phyloP scores from a whole-genome alignment of 2,329 filamentous ascomycete genomes.

The Diplodia intermedia region DNA sequence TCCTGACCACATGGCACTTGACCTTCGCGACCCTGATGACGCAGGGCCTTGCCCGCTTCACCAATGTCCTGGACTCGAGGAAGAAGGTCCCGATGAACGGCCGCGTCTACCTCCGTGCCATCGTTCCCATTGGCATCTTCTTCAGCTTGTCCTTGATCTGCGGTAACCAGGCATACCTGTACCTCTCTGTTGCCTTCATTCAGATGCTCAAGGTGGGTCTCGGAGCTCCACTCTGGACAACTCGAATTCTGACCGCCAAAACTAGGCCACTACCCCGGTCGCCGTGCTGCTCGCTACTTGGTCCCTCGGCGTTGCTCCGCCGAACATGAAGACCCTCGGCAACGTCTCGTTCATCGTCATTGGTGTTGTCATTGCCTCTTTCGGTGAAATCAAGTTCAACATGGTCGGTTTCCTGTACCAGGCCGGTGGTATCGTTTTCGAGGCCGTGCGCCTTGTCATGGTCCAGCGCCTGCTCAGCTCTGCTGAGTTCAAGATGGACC shows the following conservation, averaged over 20 bases:
- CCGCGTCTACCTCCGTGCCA: constrained; percentile 88
- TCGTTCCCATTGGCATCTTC: constrained; percentile 93
- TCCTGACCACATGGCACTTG: constrained; percentile 91
- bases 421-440: constrained; percentile 78
- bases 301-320: constrained; percentile 81
- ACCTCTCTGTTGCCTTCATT: constrained; percentile 94
- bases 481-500: constrained; percentile 90
- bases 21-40: constrained; percentile 93
- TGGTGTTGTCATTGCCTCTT: constrained; percentile 91
- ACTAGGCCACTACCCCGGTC: constrained; percentile 88
- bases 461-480: constrained; percentile 83
- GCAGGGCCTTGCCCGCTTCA: constrained; percentile 89
- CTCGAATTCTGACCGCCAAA: constrained; percentile 30
- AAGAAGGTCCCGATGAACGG: constrained; percentile 98
- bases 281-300: constrained; percentile 90
- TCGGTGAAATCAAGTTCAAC: constrained; percentile 95
- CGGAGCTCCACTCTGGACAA: constrained; percentile 28
- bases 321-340: constrained; percentile 83
- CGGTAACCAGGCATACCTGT: constrained; percentile 93
- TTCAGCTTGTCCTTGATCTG: constrained; percentile 97
- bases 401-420: constrained; percentile 81
- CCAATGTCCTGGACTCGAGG: constrained; percentile 86
- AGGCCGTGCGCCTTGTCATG: constrained; percentile 83
- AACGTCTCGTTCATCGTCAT: constrained; percentile 96
- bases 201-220: constrained; percentile 91